Evolutionary conservation across 2,329 filamentous ascomycete species (phyloP).

Genomic region (Ophiostoma australiae): DNA sequence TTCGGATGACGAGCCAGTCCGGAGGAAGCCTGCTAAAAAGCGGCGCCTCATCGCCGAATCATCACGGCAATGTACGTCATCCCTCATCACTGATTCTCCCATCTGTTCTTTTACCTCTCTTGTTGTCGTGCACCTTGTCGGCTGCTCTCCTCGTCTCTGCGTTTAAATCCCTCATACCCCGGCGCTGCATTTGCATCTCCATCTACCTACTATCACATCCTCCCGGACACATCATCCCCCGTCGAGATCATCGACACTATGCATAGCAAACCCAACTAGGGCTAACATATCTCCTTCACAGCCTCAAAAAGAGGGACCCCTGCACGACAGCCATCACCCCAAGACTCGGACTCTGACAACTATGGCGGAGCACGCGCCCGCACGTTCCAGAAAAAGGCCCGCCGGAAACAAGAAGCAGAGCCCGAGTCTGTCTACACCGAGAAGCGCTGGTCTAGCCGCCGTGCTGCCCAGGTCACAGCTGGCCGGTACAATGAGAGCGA

Average conservation of each 20-base stretch:
- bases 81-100: neutral
- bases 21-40: slow-evolving; percentile 59
- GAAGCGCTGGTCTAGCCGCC: slow-evolving; percentile 85
- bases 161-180: slow-evolving; percentile 8
- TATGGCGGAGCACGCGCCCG: slow-evolving; percentile 74
- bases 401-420: slow-evolving; percentile 64
- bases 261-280: neutral
- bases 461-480: slow-evolving; percentile 66
- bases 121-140: neutral
- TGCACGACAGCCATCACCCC: slow-evolving; percentile 48
- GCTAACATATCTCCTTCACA: slow-evolving; percentile 32
- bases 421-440: slow-evolving; percentile 61
- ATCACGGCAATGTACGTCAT: slow-evolving; percentile 27
- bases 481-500: slow-evolving; percentile 64
- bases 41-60: slow-evolving; percentile 48
- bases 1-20: slow-evolving; percentile 50
- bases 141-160: neutral
- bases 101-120: neutral
- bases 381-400: slow-evolving; percentile 68
- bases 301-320: slow-evolving; percentile 59
- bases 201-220: neutral
- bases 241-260: neutral
- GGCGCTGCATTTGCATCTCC: neutral
- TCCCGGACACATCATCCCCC: neutral
- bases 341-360: slow-evolving; percentile 66